phyloP scores from a whole-genome alignment of 441 rosid genomes.

The Biscutella auriculata region DNA sequence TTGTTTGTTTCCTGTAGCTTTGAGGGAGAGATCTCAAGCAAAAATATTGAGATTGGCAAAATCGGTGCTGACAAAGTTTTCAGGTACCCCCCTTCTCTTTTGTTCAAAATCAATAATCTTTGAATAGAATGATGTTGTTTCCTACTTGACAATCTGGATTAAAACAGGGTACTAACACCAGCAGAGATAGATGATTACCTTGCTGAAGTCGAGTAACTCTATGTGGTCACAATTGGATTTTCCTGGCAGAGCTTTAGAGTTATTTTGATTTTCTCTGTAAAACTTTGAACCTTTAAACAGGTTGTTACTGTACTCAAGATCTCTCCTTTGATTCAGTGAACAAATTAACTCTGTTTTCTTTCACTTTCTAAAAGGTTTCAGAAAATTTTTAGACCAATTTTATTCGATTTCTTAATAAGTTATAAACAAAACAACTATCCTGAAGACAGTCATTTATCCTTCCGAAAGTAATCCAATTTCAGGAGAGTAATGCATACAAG shows the following conservation, averaged over 20 bases:
- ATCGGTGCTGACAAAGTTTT: slow-evolving; percentile 80
- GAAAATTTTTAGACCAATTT: neutral
- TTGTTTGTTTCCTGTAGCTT: slow-evolving; percentile 36
- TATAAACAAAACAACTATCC: neutral
- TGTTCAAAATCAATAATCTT: neutral
- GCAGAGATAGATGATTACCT: slow-evolving; percentile 73
- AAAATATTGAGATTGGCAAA: slow-evolving; percentile 93
- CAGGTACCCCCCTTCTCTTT: slow-evolving; percentile 35
- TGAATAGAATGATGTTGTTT: neutral
- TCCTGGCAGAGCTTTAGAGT: neutral
- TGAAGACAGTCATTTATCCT: neutral
- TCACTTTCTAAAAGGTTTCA: neutral
- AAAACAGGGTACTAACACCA: slow-evolving; percentile 61
- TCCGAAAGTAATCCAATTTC: neutral
- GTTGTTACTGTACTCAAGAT: slow-evolving; percentile 8
- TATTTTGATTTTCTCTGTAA: neutral
- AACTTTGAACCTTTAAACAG: slow-evolving; percentile 7
- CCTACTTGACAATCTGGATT: neutral
- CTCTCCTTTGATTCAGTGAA: neutral
- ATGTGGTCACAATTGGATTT: neutral
- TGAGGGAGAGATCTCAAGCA: slow-evolving; percentile 91
- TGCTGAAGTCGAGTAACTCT: slow-evolving; percentile 58
- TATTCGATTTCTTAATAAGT: neutral
- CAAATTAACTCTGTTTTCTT: neutral
- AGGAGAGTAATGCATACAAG: neutral